Conservation (phyloP, 148 eudicot genomes). For the Oxyria digyna region DNA sequence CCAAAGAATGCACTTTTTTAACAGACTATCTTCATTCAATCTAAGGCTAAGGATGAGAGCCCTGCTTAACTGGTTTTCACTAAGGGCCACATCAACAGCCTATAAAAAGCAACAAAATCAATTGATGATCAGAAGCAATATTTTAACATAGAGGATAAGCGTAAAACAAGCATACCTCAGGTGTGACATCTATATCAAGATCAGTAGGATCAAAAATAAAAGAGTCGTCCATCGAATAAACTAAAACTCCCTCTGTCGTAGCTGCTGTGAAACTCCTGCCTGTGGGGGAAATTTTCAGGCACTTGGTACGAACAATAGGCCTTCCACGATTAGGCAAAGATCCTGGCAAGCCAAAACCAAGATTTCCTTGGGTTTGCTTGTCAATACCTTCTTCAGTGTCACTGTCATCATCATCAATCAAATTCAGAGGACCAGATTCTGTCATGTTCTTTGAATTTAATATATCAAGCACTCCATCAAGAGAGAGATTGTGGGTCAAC, state of each 20-base stretch:
- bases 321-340: constrained; percentile 72
- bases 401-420: too few relatives aligned
- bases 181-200: constrained; percentile 93
- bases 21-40: constrained; percentile 64
- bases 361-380: constrained; percentile 54
- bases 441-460: too few relatives aligned
- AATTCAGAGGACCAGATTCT: too few relatives aligned
- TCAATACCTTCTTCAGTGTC: constrained; percentile 62
- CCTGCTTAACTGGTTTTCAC: constrained; percentile 62
- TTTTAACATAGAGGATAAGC: too few relatives aligned
- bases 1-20: constrained; percentile 63
- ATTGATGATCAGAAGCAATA: too few relatives aligned
- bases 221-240: constrained; percentile 86
- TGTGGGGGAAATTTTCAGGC: constrained; percentile 77
- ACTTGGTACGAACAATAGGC: constrained; percentile 72
- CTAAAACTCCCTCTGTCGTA: constrained; percentile 89
- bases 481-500: too few relatives aligned
- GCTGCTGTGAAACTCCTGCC: constrained; percentile 94
- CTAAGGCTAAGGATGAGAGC: constrained; percentile 84
- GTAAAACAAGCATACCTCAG: constrained; percentile 41
- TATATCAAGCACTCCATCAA: too few relatives aligned
- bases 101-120: constrained; percentile 10
- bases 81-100: constrained; percentile 81
- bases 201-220: constrained; percentile 95
- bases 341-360: constrained; percentile 64